Base-by-base conservation (phyloP, 129 eudicot species). In the Erigeron canadensis region DNA sequence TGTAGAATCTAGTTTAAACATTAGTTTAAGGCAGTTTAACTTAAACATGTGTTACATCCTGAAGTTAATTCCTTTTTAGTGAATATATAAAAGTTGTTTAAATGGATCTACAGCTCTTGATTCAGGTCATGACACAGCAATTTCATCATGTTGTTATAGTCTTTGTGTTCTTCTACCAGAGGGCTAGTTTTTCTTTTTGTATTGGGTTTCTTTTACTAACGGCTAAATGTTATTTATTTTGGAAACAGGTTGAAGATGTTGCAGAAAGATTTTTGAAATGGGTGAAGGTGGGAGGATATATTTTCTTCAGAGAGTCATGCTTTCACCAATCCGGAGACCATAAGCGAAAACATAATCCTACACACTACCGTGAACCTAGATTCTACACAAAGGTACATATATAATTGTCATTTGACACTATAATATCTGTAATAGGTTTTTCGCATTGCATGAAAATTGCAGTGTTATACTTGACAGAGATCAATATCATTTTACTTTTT, bases 291-390 rank as follows among this genome's bases (percentile, higher is more conserved):
- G 99, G 99, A 44, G 99, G 99, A 47, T 77, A 69, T 79, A 88
- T 95, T 57, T 90, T 90, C 77, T 95, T 95, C 82, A 83, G 99
- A 69, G 99, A 95, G 64, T 95, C 99, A 68, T 95, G 99, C 80
- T 95, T 95, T 81, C 97, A 95, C 81, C 97, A 86, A 75, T 95
- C 99, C 23, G 99, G 99, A 62, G 97, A 90, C 78, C 88, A 86
- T 84, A 95, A 88, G 78, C 80, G 97, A 67, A 84, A 86, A 66
- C 80, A 71, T 64, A 90, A 95, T 76, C 99, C 97, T 2, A 95
- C 97, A 55, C 99, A 95, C 86, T 95, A 90, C 76, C 93, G 99
- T 16, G 96, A 90, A 53, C 99, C 99, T 10, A 86, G 97, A 65
- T 95, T 80, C 78, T 95, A 95, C 73, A 95, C 99, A 45, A 95